Conservation (phyloP, 306 rosid genomes). For the Cicer bijugum region DNA sequence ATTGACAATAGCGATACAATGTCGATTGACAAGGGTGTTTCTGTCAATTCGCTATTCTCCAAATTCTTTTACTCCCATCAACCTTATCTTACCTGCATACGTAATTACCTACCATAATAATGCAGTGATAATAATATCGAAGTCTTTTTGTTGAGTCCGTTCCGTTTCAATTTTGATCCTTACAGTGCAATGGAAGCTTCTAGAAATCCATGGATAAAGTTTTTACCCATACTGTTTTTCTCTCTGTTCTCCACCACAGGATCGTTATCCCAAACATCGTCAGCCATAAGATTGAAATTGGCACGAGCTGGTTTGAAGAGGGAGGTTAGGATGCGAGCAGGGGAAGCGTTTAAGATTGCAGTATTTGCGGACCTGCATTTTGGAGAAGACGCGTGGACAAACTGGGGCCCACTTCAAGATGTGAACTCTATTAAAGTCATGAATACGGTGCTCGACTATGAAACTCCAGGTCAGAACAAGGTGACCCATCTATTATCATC, state of each 20-base stretch:
- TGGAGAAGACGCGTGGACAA: constrained; percentile 65
- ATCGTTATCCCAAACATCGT: constrained; percentile 22
- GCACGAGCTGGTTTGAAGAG: constrained; percentile 36
- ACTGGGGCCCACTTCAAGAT: constrained; percentile 85
- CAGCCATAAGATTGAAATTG: constrained; percentile 40
- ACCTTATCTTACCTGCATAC: too few species aligned
- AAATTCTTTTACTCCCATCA: too few species aligned
- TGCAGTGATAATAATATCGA: background rate
- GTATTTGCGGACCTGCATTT: constrained; percentile 84
- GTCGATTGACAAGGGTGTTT: too few species aligned
- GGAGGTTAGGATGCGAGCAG: constrained; percentile 42
- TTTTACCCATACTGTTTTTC: background rate
- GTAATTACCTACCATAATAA: background rate
- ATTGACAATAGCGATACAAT: too few species aligned
- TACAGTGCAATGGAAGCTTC: constrained; percentile 1
- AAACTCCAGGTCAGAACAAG: constrained; percentile 52
- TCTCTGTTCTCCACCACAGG: constrained; percentile 41
- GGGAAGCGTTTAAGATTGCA: constrained; percentile 58
- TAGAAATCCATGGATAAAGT: background rate
- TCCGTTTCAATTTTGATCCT: background rate
- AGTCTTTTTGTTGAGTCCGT: background rate
- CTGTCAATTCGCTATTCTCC: too few species aligned
- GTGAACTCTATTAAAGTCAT: constrained; percentile 61
- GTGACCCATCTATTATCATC: too few species aligned
- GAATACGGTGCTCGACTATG: constrained; percentile 56